These are phyloP conservation scores for Vitis hybrid DNA, from an alignment of 177 flowering plant species.

Conservation along the genomic window DNA sequence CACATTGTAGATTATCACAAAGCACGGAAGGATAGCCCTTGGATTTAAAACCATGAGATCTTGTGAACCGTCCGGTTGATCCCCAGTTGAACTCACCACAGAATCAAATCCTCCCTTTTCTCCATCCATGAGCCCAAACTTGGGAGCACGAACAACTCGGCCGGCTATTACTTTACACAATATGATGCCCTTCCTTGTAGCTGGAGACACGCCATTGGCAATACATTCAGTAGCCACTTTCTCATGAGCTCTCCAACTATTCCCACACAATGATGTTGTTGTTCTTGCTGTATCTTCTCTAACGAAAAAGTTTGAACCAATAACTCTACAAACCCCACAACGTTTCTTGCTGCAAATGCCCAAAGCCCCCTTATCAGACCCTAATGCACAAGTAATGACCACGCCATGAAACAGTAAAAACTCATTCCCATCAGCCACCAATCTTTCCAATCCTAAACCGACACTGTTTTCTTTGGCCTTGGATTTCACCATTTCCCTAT, in stretches of 20 bases:
- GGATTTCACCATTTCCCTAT: slow-evolving; percentile 13
- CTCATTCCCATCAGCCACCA: slow-evolving; percentile 13
- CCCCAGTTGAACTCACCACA: background rate
- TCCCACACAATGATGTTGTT: background rate
- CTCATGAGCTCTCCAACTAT: slow-evolving; percentile 10
- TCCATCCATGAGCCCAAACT: background rate
- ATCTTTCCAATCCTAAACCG: background rate
- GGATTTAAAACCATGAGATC: slow-evolving; percentile 5
- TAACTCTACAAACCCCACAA: slow-evolving; percentile 13
- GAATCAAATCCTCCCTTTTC: slow-evolving; percentile 6
- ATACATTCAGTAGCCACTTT: slow-evolving; percentile 2
- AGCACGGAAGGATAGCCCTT: slow-evolving; percentile 6
- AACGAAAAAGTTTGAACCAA: background rate
- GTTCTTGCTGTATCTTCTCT: background rate
- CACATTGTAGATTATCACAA: slow-evolving; percentile 7
- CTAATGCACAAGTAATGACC: slow-evolving; percentile 2
- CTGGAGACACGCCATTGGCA: background rate
- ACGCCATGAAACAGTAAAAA: slow-evolving; percentile 7
- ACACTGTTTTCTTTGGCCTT: background rate
- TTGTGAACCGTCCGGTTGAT: background rate
- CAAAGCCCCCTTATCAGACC: background rate
- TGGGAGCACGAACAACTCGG: background rate
- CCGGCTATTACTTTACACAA: slow-evolving; percentile 15
- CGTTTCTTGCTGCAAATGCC: slow-evolving; percentile 10
- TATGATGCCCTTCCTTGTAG: slow-evolving; percentile 8